Evolutionary conservation across 768 basidiomycete genomes (phyloP).

Genomic region (Tricholoma terreum): DNA sequence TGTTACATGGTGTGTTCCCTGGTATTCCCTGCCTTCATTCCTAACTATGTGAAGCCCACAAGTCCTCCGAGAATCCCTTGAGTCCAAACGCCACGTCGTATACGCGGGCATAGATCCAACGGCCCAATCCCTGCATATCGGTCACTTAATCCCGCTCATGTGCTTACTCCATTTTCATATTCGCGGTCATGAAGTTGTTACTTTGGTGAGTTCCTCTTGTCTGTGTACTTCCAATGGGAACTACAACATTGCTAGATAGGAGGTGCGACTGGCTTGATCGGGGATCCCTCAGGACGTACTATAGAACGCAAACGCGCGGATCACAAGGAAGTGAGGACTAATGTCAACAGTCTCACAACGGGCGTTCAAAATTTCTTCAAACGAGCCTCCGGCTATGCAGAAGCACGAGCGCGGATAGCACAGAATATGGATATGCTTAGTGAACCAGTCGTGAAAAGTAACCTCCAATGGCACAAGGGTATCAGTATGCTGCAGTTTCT

Average conservation of each 20-base stretch:
- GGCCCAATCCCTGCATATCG: conserved; percentile 85
- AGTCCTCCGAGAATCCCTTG: conserved; percentile 36
- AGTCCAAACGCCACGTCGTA: conserved; percentile 45
- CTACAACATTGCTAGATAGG: conserved; percentile 65
- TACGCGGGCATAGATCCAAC: conserved; percentile 96
- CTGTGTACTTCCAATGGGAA: neutral
- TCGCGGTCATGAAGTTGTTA: conserved; percentile 78
- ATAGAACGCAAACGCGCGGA: conserved; percentile 76
- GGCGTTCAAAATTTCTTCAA: conserved; percentile 74
- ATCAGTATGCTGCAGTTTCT: conserved; percentile 83
- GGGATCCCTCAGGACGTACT: conserved; percentile 90
- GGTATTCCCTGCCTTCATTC: conserved; percentile 1
- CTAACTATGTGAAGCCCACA: conserved; percentile 34
- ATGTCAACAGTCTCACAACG: conserved; percentile 59
- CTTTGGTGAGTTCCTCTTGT: conserved; percentile 62
- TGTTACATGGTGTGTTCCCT: conserved; percentile 36
- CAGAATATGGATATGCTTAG: conserved; percentile 13
- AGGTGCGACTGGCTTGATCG: conserved; percentile 93
- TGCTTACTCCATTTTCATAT: conserved; percentile 84
- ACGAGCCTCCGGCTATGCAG: conserved; percentile 61
- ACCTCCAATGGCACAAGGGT: conserved; percentile 73
- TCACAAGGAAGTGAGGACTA: conserved; percentile 54
- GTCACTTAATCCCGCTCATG: conserved; percentile 88
- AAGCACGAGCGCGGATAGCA: conserved; percentile 28
- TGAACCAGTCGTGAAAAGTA: conserved; percentile 37